These are phyloP conservation scores for Magnaporthiopsis rhizophila DNA, from an alignment of 2,329 filamentous ascomycete genomes.

Conservation along the genomic window DNA sequence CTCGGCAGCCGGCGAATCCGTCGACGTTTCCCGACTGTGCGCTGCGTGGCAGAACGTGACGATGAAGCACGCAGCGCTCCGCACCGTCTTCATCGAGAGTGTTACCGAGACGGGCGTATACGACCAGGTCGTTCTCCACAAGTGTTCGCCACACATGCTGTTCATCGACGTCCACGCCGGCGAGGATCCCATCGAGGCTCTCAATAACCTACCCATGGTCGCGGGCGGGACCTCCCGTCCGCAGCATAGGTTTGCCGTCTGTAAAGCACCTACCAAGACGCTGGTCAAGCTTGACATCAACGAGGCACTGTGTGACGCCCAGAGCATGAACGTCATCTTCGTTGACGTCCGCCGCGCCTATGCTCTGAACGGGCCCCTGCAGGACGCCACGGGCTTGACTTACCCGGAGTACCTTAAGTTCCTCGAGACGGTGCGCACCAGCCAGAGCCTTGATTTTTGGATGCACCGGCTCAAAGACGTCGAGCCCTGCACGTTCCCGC, in stretches of 20 bases:
- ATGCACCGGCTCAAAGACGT: slow-evolving; percentile 28
- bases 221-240: slow-evolving; percentile 29
- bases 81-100: slow-evolving; percentile 44
- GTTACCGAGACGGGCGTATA: slow-evolving; percentile 39
- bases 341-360: slow-evolving; percentile 39
- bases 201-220: slow-evolving; percentile 35
- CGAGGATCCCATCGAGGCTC: slow-evolving; percentile 28
- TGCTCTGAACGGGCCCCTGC: slow-evolving; percentile 27
- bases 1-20: slow-evolving; percentile 24
- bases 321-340: slow-evolving; percentile 38
- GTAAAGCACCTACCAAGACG: slow-evolving; percentile 33
- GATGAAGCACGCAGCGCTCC: slow-evolving; percentile 33
- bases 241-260: slow-evolving; percentile 42
- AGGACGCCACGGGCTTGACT: slow-evolving; percentile 23
- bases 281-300: slow-evolving; percentile 42
- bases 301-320: slow-evolving; percentile 41
- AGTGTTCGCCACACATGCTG: slow-evolving; percentile 41
- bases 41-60: slow-evolving; percentile 42
- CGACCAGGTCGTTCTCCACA: slow-evolving; percentile 40
- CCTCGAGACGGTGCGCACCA: slow-evolving; percentile 23
- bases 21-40: slow-evolving; percentile 38
- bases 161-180: slow-evolving; percentile 39
- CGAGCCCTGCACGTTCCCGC: slow-evolving; percentile 38
- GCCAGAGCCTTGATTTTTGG: slow-evolving; percentile 37
- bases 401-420: slow-evolving; percentile 32